Evolutionary conservation across 225 moss, liverwort and hornwort species (phyloP), one percentile per base, ranked within the genome.

Genomic region (Bryum argenteum): DNA sequence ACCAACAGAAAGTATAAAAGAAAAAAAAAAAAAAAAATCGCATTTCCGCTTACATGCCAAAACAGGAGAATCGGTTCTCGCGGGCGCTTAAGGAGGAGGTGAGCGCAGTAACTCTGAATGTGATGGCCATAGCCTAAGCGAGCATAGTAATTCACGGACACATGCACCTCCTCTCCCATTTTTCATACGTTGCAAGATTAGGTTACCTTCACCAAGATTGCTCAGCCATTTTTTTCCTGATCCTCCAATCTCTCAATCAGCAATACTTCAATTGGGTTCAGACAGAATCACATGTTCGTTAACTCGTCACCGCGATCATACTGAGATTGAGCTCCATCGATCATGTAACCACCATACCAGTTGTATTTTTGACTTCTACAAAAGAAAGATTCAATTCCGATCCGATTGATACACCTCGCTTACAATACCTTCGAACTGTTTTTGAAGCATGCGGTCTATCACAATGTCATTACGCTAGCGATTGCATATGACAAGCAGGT

Each of bases 101-200:
- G 83, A 53, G 70, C 40, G 75, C 91, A 94, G 26, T 83, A 83
- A 66, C 61, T 77, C 55, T 86, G 91, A 45, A 94, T 86, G 64
- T 94, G 93, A 80, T 90, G 85, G 8, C 91, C 88, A 73, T 90
- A 94, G 33, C 91, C 91, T 28, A 88, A 64, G 11, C 88, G 91
- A 6, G 82, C 81, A 68, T 91, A 91, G 40, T 89, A 94, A 78
- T 79, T 81, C 58, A 94, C 82, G 59, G 75, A 82, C 19, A 75
- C 82, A 33, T 89, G 83, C 53, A 88, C 77, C 61, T 88, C 89
- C 15, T 90, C 89, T 50, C 53, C 91, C 93, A 91, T 85, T 66
- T 41, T 33, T 63, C 74, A 51, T 41, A 61, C 5, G 8, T 50
- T 56, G 50, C 0, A 23, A 50, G 16, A 20, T 38, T 26, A 58